Evolutionary conservation across 225 moss, liverwort and hornwort genomes (phyloP).

Genomic region (Thuidium tamariscinum): DNA sequence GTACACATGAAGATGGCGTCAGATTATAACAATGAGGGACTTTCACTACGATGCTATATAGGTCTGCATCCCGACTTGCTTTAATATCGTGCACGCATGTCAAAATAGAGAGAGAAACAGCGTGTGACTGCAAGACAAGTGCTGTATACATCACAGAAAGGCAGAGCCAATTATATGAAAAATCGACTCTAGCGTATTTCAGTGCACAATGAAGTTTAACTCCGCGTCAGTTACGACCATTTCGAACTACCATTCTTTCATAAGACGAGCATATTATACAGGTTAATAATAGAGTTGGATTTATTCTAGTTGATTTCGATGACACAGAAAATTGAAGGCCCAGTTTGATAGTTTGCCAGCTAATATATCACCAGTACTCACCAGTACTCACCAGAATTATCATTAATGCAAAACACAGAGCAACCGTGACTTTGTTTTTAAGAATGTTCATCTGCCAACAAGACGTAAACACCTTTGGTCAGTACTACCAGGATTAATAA

Average conservation of each 20-base stretch:
- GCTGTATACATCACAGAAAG: not conserved
- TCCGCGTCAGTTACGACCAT: not conserved
- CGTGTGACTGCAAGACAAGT: not conserved
- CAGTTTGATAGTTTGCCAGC: not conserved
- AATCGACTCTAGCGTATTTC: not conserved
- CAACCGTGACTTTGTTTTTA: constrained; percentile 14
- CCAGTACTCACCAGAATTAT: constrained; percentile 30
- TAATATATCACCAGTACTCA: constrained; percentile 7
- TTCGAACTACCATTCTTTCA: not conserved
- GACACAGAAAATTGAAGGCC: not conserved
- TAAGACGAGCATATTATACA: not conserved
- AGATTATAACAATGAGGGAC: not conserved
- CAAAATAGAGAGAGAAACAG: not conserved
- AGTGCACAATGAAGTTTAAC: not conserved
- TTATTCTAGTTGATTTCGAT: not conserved
- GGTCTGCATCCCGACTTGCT: not conserved
- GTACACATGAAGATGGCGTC: not conserved
- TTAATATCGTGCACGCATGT: not conserved
- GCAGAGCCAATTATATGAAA: not conserved
- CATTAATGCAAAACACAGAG: constrained; percentile 21
- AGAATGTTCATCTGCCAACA: constrained; percentile 26
- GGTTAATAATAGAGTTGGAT: not conserved
- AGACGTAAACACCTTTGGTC: constrained; percentile 19
- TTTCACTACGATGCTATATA: not conserved
- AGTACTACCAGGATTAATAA: not conserved